These are phyloP conservation scores for Bruguiera gymnorhiza DNA, from an alignment of 345 rosid genomes.

Conservation along the genomic window DNA sequence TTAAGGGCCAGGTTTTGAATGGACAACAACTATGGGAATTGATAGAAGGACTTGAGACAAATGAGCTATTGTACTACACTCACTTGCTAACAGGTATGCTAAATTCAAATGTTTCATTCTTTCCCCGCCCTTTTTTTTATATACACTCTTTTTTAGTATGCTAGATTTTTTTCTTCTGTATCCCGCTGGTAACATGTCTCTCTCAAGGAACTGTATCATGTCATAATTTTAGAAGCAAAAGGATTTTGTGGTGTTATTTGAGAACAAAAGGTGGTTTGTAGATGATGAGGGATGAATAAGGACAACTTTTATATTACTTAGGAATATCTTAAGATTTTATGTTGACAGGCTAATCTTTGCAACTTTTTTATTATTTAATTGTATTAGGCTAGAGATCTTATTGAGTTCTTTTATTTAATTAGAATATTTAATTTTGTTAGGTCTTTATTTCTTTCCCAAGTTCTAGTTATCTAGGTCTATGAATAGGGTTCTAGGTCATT, in stretches of 20 bases:
- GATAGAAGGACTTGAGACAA: constrained; percentile 88
- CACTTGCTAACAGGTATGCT: constrained; percentile 80
- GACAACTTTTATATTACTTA: too few relatives aligned
- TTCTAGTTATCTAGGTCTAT: too few relatives aligned
- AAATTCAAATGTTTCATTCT: background rate
- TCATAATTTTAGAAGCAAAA: background rate
- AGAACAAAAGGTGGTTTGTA: background rate
- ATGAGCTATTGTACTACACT: constrained; percentile 73
- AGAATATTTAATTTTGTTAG: too few relatives aligned
- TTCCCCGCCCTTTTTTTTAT: background rate
- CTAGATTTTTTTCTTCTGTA: background rate
- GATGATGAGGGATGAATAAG: too few relatives aligned
- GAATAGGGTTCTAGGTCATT: too few relatives aligned
- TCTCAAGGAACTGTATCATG: background rate
- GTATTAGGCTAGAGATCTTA: too few relatives aligned
- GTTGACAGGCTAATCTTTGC: too few relatives aligned
- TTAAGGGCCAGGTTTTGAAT: constrained; percentile 91
- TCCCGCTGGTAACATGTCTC: background rate
- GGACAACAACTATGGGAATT: constrained; percentile 82
- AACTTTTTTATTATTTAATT: too few relatives aligned
- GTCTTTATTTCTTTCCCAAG: too few relatives aligned
- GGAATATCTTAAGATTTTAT: too few relatives aligned
- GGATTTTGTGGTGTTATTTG: background rate
- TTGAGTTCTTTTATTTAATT: too few relatives aligned
- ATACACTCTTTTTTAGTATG: too few relatives aligned